Conservation (phyloP, 768 basidiomycete species). For the Paxillus involutus region DNA sequence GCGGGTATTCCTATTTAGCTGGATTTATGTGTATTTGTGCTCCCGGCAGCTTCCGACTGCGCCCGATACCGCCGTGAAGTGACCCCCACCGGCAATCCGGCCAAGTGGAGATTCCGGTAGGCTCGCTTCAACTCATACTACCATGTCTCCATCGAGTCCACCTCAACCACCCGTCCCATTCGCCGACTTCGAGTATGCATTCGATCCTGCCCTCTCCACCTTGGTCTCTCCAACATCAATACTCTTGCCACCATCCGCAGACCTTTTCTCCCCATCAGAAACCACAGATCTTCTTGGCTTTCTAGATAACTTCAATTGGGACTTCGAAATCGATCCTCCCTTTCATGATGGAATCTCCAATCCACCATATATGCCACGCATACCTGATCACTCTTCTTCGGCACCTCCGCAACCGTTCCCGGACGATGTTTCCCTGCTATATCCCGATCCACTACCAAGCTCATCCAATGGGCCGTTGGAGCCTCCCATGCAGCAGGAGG, state of each 20-base stretch:
- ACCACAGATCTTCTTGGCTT: slow-evolving; percentile 79
- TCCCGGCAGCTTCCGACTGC: slow-evolving; percentile 19
- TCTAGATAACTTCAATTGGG: slow-evolving; percentile 79
- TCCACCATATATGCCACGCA: slow-evolving; percentile 5
- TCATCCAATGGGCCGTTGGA: slow-evolving; percentile 3
- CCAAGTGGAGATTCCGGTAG: slow-evolving; percentile 11
- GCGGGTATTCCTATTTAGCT: slow-evolving; percentile 24
- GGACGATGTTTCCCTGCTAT: neutral
- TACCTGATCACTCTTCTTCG: neutral
- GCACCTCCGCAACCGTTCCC: neutral
- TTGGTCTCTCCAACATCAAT: slow-evolving; percentile 60
- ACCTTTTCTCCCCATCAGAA: slow-evolving; percentile 77
- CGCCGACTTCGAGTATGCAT: slow-evolving; percentile 71
- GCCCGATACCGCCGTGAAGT: neutral
- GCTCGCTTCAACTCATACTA: slow-evolving; percentile 3
- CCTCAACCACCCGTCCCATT: slow-evolving; percentile 56
- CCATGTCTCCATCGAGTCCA: slow-evolving; percentile 28
- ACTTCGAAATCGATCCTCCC: slow-evolving; percentile 45
- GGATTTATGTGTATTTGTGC: slow-evolving; percentile 27
- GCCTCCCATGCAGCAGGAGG: slow-evolving; percentile 3
- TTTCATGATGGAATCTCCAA: slow-evolving; percentile 9
- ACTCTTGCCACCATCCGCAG: slow-evolving; percentile 67
- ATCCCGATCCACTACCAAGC: slow-evolving; percentile 1
- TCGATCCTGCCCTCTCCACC: slow-evolving; percentile 57
- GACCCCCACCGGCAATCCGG: slow-evolving; percentile 23